Percentiles rank a stretch among this genome's conserved stretches.
Evolutionary conservation across 768 basidiomycete species (phyloP).

Genomic region (Agaricus bisporus): DNA sequence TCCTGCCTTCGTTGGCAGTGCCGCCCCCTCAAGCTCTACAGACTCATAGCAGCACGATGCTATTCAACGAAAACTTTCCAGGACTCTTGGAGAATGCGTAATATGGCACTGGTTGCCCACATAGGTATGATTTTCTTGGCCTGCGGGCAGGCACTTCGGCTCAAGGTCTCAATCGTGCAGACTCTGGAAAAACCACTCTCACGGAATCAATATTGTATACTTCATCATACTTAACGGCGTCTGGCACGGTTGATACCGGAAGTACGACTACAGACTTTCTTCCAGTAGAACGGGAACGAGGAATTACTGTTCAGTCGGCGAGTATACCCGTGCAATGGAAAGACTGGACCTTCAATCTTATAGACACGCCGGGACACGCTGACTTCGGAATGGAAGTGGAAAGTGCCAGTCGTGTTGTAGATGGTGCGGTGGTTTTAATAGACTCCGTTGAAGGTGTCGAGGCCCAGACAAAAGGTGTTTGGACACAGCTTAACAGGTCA

Average conservation of each 20-base stretch:
- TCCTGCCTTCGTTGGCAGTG: conserved; percentile 7
- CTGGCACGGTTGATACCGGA: conserved; percentile 84
- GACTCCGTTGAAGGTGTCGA: conserved; percentile 92
- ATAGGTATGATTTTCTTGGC: conserved; percentile 48
- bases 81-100: conserved; percentile 49
- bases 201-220: conserved; percentile 82
- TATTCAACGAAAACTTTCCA: conserved; percentile 23
- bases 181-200: conserved; percentile 86
- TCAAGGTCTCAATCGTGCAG: conserved; percentile 27
- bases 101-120: conserved; percentile 86
- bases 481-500: conserved; percentile 82
- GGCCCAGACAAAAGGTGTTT: conserved; percentile 85
- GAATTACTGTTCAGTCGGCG: conserved; percentile 89
- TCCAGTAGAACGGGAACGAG: conserved; percentile 83
- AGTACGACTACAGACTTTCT: conserved; percentile 90
- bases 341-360: conserved; percentile 78
- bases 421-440: conserved; percentile 83
- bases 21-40: conserved; percentile 1
- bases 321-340: conserved; percentile 88
- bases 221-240: conserved; percentile 63
- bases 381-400: conserved; percentile 98
- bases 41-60: conserved; percentile 13
- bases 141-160: conserved; percentile 1
- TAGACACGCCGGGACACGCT: conserved; percentile 89
- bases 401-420: conserved; percentile 84